Percentiles rank a stretch among this genome's conserved stretches.
phyloP scores from a whole-genome alignment of 352 stramenopile species.

The Saprolegnia parasitica region DNA sequence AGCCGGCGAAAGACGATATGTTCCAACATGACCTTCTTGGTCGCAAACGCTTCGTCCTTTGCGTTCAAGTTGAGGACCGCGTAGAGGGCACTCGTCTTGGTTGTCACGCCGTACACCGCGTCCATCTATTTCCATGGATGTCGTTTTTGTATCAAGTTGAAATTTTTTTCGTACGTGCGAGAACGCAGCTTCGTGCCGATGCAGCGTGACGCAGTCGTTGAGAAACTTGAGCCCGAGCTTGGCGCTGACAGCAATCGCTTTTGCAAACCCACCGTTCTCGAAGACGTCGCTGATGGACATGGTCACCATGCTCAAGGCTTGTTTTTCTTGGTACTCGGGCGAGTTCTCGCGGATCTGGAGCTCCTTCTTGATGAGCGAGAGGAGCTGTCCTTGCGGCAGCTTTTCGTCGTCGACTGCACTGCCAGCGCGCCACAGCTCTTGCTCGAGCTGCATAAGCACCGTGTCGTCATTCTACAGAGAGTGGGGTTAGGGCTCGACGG shows the following conservation, averaged over 20 bases:
- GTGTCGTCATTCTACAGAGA: no score
- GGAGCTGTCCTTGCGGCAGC: no score
- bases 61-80: neutral
- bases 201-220: neutral
- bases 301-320: neutral
- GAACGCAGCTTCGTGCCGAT: neutral
- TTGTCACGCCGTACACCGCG: neutral
- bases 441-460: no score
- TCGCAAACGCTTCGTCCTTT: neutral
- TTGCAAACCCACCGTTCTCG: neutral
- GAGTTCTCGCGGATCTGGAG: neutral
- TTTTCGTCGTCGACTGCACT: no score
- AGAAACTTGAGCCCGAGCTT: conserved; percentile 2
- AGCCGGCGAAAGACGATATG: conserved; percentile 14
- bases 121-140: neutral
- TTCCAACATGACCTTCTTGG: neutral
- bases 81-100: neutral
- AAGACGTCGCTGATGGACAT: neutral
- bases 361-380: neutral
- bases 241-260: neutral
- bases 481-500: neutral
- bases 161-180: neutral
- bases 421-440: no score
- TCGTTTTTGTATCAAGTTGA: no score
- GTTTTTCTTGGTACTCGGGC: neutral